Conservation (phyloP, 495 filamentous ascomycete species). For the Penicillium flavigenum region DNA sequence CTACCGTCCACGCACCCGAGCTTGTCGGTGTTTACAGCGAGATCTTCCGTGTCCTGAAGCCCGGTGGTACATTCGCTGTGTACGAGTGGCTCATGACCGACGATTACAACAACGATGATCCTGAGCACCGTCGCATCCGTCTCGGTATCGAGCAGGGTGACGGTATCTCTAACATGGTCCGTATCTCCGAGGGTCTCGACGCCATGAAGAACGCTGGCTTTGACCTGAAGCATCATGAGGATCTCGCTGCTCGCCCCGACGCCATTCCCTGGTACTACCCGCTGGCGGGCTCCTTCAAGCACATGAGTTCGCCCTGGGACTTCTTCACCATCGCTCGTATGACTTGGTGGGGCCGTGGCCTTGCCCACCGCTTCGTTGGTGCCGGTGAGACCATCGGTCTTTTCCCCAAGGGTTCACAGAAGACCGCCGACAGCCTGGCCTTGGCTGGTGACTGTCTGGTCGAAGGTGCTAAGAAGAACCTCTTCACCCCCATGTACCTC, state of each 20-base stretch:
- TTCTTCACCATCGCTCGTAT: slow-evolving; percentile 83
- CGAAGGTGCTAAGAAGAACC: slow-evolving; percentile 83
- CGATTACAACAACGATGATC: slow-evolving; percentile 84
- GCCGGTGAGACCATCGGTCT: slow-evolving; percentile 71
- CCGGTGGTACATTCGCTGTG: slow-evolving; percentile 92
- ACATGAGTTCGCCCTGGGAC: slow-evolving; percentile 78
- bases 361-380: slow-evolving; percentile 79
- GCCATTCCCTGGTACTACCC: slow-evolving; percentile 93
- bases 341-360: slow-evolving; percentile 78
- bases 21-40: slow-evolving; percentile 94
- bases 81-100: slow-evolving; percentile 99
- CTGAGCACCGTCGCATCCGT: slow-evolving; percentile 85
- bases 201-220: slow-evolving; percentile 92
- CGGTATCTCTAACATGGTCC: slow-evolving; percentile 99
- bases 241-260: slow-evolving; percentile 81
- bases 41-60: slow-evolving; percentile 94
- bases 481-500: slow-evolving; percentile 99
- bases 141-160: slow-evolving; percentile 95
- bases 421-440: slow-evolving; percentile 89
- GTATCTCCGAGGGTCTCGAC: slow-evolving; percentile 73
- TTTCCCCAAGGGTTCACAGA: slow-evolving; percentile 83
- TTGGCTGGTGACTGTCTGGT: slow-evolving; percentile 84
- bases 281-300: slow-evolving; percentile 75
- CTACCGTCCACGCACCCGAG: slow-evolving; percentile 91
- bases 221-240: slow-evolving; percentile 80